Conservation (phyloP, 2,329 filamentous ascomycete genomes). For the Davidsoniella australis region DNA sequence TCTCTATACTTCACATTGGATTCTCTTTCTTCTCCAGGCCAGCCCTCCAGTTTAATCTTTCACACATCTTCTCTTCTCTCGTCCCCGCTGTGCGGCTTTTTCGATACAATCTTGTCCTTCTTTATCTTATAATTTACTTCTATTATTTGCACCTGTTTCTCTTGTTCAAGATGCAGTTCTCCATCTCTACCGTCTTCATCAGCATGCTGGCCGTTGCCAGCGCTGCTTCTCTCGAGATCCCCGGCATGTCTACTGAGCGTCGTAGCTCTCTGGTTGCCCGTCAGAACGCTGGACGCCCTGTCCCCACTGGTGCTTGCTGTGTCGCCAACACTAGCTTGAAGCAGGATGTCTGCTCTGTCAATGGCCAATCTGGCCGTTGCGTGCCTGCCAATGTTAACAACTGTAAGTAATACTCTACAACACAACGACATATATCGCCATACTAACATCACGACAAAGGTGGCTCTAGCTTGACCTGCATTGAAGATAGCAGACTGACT, state of each 20-base stretch:
- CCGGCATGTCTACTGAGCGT: conserved; percentile 14
- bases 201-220: conserved; percentile 16
- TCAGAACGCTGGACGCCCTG: conserved; percentile 21
- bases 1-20: neutral
- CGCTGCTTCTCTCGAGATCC: conserved; percentile 6
- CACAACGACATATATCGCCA: neutral
- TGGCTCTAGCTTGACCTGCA: conserved; percentile 17
- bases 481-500: conserved; percentile 17
- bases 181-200: conserved; percentile 16
- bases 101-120: conserved; percentile 1
- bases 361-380: conserved; percentile 20
- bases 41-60: conserved; percentile 8
- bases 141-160: neutral
- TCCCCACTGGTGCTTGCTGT: conserved; percentile 21
- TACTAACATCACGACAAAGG: conserved; percentile 13
- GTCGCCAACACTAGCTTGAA: conserved; percentile 21
- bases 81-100: conserved; percentile 12
- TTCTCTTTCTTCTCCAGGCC: conserved; percentile 7
- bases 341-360: conserved; percentile 22
- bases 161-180: conserved; percentile 18
- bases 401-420: conserved; percentile 17
- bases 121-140: neutral
- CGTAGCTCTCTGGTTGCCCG: conserved; percentile 16
- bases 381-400: conserved; percentile 20
- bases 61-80: conserved; percentile 4